Evolutionary conservation across 225 moss, liverwort and hornwort genomes (phyloP).

Genomic region (Pseudisothecium myosuroides): DNA sequence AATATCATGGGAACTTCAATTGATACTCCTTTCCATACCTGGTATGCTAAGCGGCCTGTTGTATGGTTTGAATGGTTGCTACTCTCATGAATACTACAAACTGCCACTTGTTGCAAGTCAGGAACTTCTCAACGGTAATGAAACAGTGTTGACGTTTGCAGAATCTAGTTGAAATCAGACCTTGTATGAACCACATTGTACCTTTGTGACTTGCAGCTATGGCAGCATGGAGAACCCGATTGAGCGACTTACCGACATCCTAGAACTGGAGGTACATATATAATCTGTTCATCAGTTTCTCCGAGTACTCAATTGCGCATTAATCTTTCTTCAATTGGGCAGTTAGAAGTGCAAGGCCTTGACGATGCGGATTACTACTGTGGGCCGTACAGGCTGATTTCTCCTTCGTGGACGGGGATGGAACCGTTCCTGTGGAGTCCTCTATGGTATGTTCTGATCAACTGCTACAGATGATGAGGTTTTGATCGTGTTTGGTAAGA

Average conservation of each 20-base stretch:
- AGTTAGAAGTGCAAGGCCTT: not conserved
- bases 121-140: not conserved
- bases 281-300: not conserved
- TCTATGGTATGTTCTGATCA: slow-evolving; percentile 40
- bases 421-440: slow-evolving; percentile 70
- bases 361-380: not conserved
- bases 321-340: not conserved
- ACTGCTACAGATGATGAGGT: not conserved
- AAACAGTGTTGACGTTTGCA: not conserved
- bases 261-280: slow-evolving; percentile 33
- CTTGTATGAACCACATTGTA: not conserved
- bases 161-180: not conserved
- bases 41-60: slow-evolving; percentile 12
- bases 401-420: slow-evolving; percentile 60
- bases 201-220: slow-evolving; percentile 35
- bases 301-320: not conserved
- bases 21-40: slow-evolving; percentile 62
- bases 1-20: slow-evolving; percentile 57
- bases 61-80: not conserved
- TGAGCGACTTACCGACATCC: slow-evolving; percentile 33
- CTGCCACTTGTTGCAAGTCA: not conserved
- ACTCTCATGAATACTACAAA: not conserved
- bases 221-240: slow-evolving; percentile 50
- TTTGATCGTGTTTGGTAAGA: not conserved
- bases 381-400: slow-evolving; percentile 34